Base-by-base conservation (phyloP, 2,329 filamentous ascomycete species). In the Penicillium concentricum region DNA sequence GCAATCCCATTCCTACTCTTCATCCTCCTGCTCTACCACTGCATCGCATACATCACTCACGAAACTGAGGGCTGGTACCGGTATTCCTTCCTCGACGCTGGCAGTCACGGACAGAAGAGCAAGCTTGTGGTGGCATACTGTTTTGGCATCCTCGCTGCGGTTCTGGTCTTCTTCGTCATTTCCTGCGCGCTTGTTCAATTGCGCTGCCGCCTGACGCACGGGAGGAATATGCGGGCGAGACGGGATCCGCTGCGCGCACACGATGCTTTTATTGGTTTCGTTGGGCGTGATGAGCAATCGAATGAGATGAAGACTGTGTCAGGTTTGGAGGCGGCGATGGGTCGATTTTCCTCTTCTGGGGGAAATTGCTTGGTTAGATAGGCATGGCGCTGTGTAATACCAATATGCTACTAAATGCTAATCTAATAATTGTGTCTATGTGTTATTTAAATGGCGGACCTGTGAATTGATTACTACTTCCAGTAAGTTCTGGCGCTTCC, bases 31-130 rank as follows among this genome's bases (percentile, higher is more conserved):
- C 75, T 87, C 4, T 96, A 95, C 71, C 81, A 92, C 12, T 83
- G 78, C 0, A 76, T 95, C 16, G 90, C 90, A 1, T 95, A 90
- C 72, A 65, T 94, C 22, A 92, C 89, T 0, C 74, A 83, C 59
- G 84, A 84, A 5, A 87, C 86, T 0, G 80, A 91, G 71, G 84
- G 84, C 3, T 90, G 88, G 70, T 95, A 92, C 72, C 82, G 88
- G 0, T 96, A 96, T 76, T 71, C 67, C 56, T 96, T 96, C 75
- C 82, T 96, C n/a, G 81, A 96, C 70, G 81, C 85, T 1, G 69
- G 75, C 6, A 68, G 71, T 18, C 73, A 82, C 48, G 80, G 81
- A 16, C 70, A 79, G 53, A 60, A 70, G 26, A 70, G 67, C 28
- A 82, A 79, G 0, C 75, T 79, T 7, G 85, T 92, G 4, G 83